A percentile compares a stretch with the other conserved stretches of the same genome.
These are phyloP conservation scores for Kregervanrija fluxuum DNA, from an alignment of 805 yeast genomes.

Conservation along the genomic window DNA sequence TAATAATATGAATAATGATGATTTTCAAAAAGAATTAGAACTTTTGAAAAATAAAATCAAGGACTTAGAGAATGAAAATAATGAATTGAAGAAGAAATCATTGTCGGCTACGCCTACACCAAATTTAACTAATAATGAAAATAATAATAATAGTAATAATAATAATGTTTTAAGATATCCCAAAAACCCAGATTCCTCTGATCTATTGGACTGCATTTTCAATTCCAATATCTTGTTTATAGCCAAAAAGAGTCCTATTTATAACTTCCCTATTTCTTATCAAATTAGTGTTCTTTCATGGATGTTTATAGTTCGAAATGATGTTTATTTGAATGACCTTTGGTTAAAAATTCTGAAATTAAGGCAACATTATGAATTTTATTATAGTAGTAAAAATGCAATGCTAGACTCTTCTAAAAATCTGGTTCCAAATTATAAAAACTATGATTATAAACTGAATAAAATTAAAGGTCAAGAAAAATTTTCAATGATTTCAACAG, in stretches of 20 bases:
- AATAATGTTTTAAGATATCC: too few relatives aligned
- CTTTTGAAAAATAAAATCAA: slow-evolving; percentile 19
- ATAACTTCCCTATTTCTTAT: slow-evolving; percentile 30
- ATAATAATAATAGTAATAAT: not conserved
- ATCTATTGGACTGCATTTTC: slow-evolving; percentile 26
- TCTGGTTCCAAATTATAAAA: slow-evolving; percentile 26
- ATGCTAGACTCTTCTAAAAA: slow-evolving; percentile 24
- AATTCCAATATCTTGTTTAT: slow-evolving; percentile 30
- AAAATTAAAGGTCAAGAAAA: slow-evolving; percentile 15
- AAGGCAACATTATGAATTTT: slow-evolving; percentile 31
- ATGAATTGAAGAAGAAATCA: slow-evolving; percentile 14
- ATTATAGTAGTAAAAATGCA: slow-evolving; percentile 25
- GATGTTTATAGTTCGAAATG: slow-evolving; percentile 54
- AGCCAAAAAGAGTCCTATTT: slow-evolving; percentile 27
- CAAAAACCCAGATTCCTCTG: slow-evolving; percentile 14
- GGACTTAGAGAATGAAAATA: slow-evolving; percentile 23
- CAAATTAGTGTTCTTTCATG: slow-evolving; percentile 46
- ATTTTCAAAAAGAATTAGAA: slow-evolving; percentile 18
- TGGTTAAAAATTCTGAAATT: slow-evolving; percentile 37
- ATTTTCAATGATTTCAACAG: slow-evolving; percentile 13
- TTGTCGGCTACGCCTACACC: not conserved
- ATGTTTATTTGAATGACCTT: slow-evolving; percentile 44
- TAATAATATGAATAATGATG: slow-evolving; percentile 6
- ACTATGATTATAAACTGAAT: slow-evolving; percentile 23
- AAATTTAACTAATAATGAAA: not conserved